Evolutionary conservation across 768 basidiomycete species (phyloP).

Genomic region (Boletus subparvulus): DNA sequence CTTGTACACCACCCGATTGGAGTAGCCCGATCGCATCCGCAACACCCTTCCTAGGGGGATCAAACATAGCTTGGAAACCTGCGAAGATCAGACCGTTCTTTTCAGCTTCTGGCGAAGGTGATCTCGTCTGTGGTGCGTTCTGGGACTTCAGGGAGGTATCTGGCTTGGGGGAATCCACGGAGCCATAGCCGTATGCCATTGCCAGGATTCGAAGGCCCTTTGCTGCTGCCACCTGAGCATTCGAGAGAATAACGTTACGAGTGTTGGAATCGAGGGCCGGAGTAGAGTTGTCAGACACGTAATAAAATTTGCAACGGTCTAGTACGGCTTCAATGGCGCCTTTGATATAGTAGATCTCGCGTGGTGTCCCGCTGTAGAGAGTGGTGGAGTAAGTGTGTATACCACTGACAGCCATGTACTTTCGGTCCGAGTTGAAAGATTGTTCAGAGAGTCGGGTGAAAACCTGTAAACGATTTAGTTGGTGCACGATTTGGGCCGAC

Average conservation of each 20-base stretch:
- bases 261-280: constrained; percentile 72
- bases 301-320: constrained; percentile 84
- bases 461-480: constrained; percentile 38
- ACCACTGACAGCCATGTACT: constrained; percentile 91
- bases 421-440: constrained; percentile 91
- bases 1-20: constrained; percentile 84
- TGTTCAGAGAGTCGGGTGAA: constrained; percentile 76
- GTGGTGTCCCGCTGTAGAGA: constrained; percentile 34
- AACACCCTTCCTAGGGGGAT: constrained; percentile 94
- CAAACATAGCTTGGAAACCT: constrained; percentile 93
- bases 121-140: constrained; percentile 26
- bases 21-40: constrained; percentile 81
- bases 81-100: constrained; percentile 73
- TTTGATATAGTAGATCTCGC: constrained; percentile 88
- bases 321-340: constrained; percentile 90
- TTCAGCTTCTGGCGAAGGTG: constrained; percentile 37
- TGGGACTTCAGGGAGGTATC: constrained; percentile 21
- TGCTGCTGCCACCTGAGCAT: constrained; percentile 69
- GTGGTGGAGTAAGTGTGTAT: constrained; percentile 43
- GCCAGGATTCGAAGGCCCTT: constrained; percentile 85
- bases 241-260: constrained; percentile 62
- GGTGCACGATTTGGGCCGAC: background rate
- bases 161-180: constrained; percentile 41
- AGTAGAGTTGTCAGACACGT: constrained; percentile 86
- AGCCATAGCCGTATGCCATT: constrained; percentile 84